Base-by-base conservation (phyloP, 306 rosid species). In the Parietaria judaica region DNA sequence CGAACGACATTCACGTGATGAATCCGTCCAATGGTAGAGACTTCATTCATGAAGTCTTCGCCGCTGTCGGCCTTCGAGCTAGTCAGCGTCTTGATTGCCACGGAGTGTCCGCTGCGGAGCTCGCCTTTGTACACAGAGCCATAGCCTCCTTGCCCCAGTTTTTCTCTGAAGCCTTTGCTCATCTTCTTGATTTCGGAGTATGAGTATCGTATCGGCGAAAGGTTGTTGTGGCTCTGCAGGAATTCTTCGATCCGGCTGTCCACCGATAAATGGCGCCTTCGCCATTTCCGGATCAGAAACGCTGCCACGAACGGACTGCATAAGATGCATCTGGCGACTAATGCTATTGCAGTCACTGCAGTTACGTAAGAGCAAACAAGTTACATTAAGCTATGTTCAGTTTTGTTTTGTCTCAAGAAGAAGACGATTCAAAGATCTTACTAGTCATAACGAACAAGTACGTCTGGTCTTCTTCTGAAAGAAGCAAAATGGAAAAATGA, bases 1-100 rank as follows among this genome's bases (percentile, higher is more conserved):
- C 31, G 31, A 23, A 23, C 31, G 31, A 23, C 31, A 23, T 23
- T 23, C 31, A 23, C 31, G 31, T 23, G 31, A 23, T 23, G 31
- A 23, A 23, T 23, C 31, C 31, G 31, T 23, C 31, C 31, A 23
- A 23, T 23, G 31, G 31, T 23, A 23, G 31, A 23, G 31, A 23
- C 31, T 23, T 23, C 31, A 23, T 23, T 23, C 31, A 23, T 23
- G 2, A 23, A 23, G 31, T 23, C 31, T 23, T 23, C 31, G 31
- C 31, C 31, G 31, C 31, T 23, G 31, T 23, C 31, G 31, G 31
- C 13, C 50, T 46, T 46, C 13, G 8, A 13, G 13, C 8, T 7
- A 6, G 59, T 66, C 37, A 74, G 31, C 53, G 68, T 58, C 23
- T 74, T 74, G 51, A 74, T 38, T 11, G 74, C 79, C 5, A 64